Evolutionary conservation across 129 eudicot species (phyloP).

Genomic region (Chrysanthemum lavandulifolium): DNA sequence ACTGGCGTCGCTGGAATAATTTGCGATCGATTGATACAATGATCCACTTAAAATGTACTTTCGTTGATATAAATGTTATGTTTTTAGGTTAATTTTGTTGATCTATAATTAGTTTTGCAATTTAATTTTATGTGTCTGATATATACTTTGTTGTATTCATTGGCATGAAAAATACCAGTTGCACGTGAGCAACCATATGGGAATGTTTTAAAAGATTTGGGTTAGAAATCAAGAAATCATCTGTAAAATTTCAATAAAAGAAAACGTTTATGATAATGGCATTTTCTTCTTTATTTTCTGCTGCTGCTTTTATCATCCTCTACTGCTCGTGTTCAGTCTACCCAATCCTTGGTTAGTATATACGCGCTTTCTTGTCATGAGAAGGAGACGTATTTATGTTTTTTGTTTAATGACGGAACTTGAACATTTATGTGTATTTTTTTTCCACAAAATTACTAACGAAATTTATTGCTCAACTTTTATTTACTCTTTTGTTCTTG

Average conservation of each 20-base stretch:
- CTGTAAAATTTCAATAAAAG: neutral
- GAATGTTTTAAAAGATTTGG: neutral
- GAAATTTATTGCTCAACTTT: neutral
- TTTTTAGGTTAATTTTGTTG: too few relatives aligned
- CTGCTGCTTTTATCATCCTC: constrained; percentile 13
- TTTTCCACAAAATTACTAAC: too few relatives aligned
- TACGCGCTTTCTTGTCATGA: neutral
- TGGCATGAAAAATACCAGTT: constrained; percentile 16
- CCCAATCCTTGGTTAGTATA: neutral
- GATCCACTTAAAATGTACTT: too few relatives aligned
- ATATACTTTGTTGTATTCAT: constrained; percentile 13
- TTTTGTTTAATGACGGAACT: neutral
- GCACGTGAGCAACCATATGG: constrained; percentile 19
- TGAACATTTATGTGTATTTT: neutral
- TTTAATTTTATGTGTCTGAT: neutral
- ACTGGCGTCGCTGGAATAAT: too few relatives aligned
- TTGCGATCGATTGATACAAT: too few relatives aligned
- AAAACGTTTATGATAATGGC: constrained; percentile 12
- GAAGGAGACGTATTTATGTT: neutral
- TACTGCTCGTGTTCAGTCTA: constrained; percentile 5
- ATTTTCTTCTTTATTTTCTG: constrained; percentile 15
- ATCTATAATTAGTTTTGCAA: too few relatives aligned
- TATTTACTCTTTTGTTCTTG: constrained; percentile 24
- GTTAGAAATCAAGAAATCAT: constrained; percentile 18
- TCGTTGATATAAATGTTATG: too few relatives aligned